Conservation (phyloP, 306 rosid species). For the Inga laurina region DNA sequence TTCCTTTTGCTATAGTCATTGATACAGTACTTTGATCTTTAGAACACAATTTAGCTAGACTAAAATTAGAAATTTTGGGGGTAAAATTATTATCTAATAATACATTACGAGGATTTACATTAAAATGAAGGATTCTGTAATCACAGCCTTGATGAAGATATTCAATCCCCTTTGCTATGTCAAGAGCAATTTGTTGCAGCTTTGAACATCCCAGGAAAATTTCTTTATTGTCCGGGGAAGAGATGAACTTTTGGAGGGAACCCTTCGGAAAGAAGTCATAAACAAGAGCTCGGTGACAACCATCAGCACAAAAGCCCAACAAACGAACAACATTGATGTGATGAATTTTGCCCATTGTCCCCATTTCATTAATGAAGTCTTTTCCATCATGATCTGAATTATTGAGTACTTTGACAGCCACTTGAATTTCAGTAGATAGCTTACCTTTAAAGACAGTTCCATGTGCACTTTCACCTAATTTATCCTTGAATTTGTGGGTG, state of each 20-base stretch:
- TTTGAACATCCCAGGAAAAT: not conserved
- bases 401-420: constrained; percentile 37
- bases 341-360: not conserved
- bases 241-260: not conserved
- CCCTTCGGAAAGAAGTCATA: not conserved
- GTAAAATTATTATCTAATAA: not conserved
- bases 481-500: no score
- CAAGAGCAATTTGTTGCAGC: not conserved
- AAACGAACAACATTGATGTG: not conserved
- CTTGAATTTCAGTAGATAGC: no score
- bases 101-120: not conserved
- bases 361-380: constrained; percentile 41
- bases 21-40: not conserved
- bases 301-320: constrained; percentile 29
- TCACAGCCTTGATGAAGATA: not conserved
- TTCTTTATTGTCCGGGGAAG: not conserved
- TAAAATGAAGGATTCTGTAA: not conserved
- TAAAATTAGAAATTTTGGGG: not conserved
- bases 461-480: no score
- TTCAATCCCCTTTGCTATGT: not conserved
- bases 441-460: no score
- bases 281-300: constrained; percentile 25
- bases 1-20: not conserved
- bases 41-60: not conserved
- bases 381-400: constrained; percentile 27